Conservation (phyloP, 306 rosid genomes). For the Astragalus membranaceus region DNA sequence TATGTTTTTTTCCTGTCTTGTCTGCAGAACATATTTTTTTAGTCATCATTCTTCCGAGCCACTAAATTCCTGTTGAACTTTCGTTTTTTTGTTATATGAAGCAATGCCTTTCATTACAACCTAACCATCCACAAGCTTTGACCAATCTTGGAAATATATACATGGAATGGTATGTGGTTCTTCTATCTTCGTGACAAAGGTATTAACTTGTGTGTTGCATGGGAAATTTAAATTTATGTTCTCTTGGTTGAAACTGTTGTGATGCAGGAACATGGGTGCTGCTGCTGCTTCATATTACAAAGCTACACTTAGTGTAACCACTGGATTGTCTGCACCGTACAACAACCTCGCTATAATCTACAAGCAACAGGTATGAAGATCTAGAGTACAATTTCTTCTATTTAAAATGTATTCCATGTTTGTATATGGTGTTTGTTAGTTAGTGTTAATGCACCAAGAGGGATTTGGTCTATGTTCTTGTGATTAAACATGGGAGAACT, state of each 20-base stretch:
- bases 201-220: neutral
- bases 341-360: too few species aligned
- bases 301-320: too few species aligned
- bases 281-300: too few species aligned
- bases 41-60: neutral
- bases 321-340: too few species aligned
- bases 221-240: neutral
- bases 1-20: constrained; percentile 28
- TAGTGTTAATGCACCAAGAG: neutral
- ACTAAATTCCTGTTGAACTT: constrained; percentile 17
- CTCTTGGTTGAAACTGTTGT: too few species aligned
- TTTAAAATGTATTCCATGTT: neutral
- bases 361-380: too few species aligned
- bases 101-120: constrained; percentile 93
- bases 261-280: too few species aligned
- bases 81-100: constrained; percentile 29
- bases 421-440: neutral
- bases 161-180: constrained; percentile 79
- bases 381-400: too few species aligned
- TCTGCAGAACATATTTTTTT: neutral
- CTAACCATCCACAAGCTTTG: constrained; percentile 96
- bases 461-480: neutral
- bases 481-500: neutral
- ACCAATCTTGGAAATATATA: constrained; percentile 97
- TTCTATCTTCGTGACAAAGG: neutral